phyloP scores from a whole-genome alignment of 2,329 filamentous ascomycete species.

The Triangularia setosa region DNA sequence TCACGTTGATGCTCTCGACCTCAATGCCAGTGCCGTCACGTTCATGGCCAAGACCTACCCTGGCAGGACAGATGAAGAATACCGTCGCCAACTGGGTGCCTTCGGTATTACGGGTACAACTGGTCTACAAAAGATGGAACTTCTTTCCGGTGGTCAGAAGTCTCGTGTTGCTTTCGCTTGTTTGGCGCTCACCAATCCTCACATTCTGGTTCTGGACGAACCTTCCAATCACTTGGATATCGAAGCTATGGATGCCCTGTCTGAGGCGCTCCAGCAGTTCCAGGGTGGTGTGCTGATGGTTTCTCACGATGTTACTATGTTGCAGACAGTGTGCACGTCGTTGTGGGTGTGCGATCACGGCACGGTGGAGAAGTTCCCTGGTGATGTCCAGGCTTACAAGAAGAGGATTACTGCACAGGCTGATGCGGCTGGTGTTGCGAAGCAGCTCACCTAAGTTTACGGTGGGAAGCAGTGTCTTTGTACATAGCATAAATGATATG shows the following conservation, averaged over 20 bases:
- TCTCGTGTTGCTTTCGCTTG: slow-evolving; percentile 98
- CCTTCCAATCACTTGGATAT: slow-evolving; percentile 99
- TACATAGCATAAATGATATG: neutral
- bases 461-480: neutral
- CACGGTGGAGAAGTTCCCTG: slow-evolving; percentile 91
- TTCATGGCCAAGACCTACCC: slow-evolving; percentile 95
- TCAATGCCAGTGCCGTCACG: slow-evolving; percentile 82
- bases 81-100: slow-evolving; percentile 88
- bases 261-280: slow-evolving; percentile 78
- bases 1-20: slow-evolving; percentile 92
- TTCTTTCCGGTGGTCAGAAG: slow-evolving; percentile 96
- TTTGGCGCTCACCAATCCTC: slow-evolving; percentile 85
- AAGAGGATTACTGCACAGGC: slow-evolving; percentile 90
- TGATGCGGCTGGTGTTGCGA: slow-evolving; percentile 80
- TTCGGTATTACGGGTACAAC: slow-evolving; percentile 91
- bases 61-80: slow-evolving; percentile 91
- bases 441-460: slow-evolving; percentile 46
- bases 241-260: slow-evolving; percentile 95
- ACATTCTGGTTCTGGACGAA: slow-evolving; percentile 96
- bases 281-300: slow-evolving; percentile 97
- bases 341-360: slow-evolving; percentile 96
- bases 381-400: slow-evolving; percentile 96
- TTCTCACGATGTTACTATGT: slow-evolving; percentile 97
- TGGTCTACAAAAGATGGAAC: slow-evolving; percentile 89
- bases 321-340: slow-evolving; percentile 91